Percentiles rank a stretch among this genome's conserved stretches.
phyloP scores from a whole-genome alignment of 192 early-diverging fungal genomes.

The Coemansia sp. region DNA sequence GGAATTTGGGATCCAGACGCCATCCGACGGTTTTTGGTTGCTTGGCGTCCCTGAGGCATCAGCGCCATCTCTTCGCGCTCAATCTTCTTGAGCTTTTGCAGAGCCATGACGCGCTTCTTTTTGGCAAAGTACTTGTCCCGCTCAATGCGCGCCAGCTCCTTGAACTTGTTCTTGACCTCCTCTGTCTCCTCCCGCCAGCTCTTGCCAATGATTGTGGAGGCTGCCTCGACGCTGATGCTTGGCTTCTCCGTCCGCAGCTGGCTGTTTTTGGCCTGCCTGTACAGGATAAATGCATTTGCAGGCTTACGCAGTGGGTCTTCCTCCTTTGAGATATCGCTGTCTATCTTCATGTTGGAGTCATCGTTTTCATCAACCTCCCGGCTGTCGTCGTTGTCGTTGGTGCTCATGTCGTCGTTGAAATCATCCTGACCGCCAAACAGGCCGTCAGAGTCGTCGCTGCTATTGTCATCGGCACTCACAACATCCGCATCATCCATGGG shows the following conservation, averaged over 20 bases:
- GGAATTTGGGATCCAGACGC: not conserved
- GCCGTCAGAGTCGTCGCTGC: not conserved
- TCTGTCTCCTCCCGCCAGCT: conserved; percentile 22
- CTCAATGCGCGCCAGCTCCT: conserved; percentile 13
- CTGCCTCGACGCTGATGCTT: conserved; percentile 22
- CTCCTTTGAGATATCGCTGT: not conserved
- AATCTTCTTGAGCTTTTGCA: conserved; percentile 17
- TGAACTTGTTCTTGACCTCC: conserved; percentile 16
- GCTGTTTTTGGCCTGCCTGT: conserved; percentile 24
- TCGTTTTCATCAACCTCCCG: no score
- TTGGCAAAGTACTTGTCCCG: conserved; percentile 37
- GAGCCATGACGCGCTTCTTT: conserved; percentile 33
- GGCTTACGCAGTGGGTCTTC: conserved; percentile 34
- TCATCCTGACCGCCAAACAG: conserved; percentile 1
- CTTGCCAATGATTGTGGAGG: conserved; percentile 32
- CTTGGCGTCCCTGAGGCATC: not conserved
- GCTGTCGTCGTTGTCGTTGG: no score
- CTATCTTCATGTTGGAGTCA: not conserved
- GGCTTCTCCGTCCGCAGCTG: conserved; percentile 16
- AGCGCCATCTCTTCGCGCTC: conserved; percentile 18
- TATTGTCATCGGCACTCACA: not conserved
- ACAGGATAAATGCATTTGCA: conserved; percentile 42
- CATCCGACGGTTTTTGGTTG: not conserved
- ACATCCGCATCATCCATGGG: not conserved
- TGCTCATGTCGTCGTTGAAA: not conserved